These are phyloP conservation scores for Rusavskia elegans DNA, from an alignment of 495 filamentous ascomycete genomes.

Conservation along the genomic window DNA sequence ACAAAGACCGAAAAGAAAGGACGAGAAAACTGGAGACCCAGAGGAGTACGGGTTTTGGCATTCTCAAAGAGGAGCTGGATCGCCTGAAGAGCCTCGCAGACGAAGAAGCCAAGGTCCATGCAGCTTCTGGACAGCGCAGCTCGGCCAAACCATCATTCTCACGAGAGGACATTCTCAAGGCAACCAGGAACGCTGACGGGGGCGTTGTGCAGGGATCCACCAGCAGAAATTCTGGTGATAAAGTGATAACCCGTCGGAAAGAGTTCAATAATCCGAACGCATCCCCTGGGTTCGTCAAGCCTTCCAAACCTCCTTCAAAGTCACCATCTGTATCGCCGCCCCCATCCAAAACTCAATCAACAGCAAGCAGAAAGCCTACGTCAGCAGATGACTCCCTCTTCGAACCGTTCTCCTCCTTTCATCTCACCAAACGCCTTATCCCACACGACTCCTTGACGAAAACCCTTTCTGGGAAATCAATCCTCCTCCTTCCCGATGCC, in stretches of 20 bases:
- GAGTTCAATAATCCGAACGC: conserved; percentile 6
- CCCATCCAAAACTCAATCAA: background rate
- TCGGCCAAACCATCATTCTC: conserved; percentile 6
- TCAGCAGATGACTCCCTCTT: conserved; percentile 32
- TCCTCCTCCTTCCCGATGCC: conserved; percentile 66
- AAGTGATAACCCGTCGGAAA: background rate
- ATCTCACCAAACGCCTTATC: conserved; percentile 74
- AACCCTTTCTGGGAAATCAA: conserved; percentile 52
- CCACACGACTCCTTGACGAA: conserved; percentile 64
- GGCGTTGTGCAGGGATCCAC: conserved; percentile 29
- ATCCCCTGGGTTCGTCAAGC: conserved; percentile 1
- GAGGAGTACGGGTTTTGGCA: conserved; percentile 57
- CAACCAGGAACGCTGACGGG: conserved; percentile 12
- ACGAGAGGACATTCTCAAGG: conserved; percentile 40
- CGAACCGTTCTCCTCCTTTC: conserved; percentile 72
- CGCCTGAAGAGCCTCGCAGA: conserved; percentile 43
- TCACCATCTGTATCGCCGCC: conserved; percentile 1
- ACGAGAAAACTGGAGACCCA: conserved; percentile 38
- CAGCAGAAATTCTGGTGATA: background rate
- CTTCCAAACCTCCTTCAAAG: background rate
- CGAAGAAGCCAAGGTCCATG: conserved; percentile 19
- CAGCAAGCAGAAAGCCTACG: conserved; percentile 1
- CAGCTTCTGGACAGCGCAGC: background rate
- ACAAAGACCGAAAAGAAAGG: conserved; percentile 32
- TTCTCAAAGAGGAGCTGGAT: conserved; percentile 50